Conservation (phyloP, 148 eudicot species). For the Amaranthus palmeri region DNA sequence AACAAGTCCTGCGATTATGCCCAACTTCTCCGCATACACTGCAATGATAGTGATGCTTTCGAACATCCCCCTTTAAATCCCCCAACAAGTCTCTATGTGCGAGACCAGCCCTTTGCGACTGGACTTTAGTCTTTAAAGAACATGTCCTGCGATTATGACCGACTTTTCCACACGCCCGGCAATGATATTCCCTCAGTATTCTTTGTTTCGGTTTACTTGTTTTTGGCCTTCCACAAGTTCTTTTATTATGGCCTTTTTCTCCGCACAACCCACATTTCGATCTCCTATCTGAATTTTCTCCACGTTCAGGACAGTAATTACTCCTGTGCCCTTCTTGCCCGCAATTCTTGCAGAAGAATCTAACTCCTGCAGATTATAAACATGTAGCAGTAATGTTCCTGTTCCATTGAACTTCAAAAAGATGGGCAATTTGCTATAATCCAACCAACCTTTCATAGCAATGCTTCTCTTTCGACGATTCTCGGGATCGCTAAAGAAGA, state of each 20-base stretch:
- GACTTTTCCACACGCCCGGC: slow-evolving; percentile 46
- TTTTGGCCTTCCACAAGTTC: slow-evolving; percentile 51
- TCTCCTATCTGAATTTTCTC: slow-evolving; percentile 31
- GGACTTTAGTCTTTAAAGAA: slow-evolving; percentile 10
- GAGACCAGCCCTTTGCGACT: neutral
- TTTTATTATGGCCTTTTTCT: slow-evolving; percentile 70
- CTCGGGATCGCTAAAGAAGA: slow-evolving; percentile 74
- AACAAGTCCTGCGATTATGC: slow-evolving; percentile 26
- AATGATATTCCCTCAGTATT: slow-evolving; percentile 30
- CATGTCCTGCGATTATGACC: slow-evolving; percentile 80
- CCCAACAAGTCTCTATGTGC: neutral
- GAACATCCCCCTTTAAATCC: neutral
- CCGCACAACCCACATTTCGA: slow-evolving; percentile 69
- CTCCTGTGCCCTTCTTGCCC: slow-evolving; percentile 89
- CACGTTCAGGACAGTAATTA: slow-evolving; percentile 65
- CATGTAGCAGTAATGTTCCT: neutral
- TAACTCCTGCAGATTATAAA: slow-evolving; percentile 43
- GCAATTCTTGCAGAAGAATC: slow-evolving; percentile 68
- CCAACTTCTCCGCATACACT: slow-evolving; percentile 17
- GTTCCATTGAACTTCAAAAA: neutral
- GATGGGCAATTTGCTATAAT: neutral
- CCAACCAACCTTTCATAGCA: slow-evolving; percentile 69
- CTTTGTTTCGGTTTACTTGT: slow-evolving; percentile 21
- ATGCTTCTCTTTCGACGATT: slow-evolving; percentile 88
- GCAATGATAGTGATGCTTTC: slow-evolving; percentile 10